Percentiles rank a stretch among this genome's conserved stretches.
Evolutionary conservation across 2,329 filamentous ascomycete genomes (phyloP).

Genomic region (Stagonosporopsis cucurbitacearum): DNA sequence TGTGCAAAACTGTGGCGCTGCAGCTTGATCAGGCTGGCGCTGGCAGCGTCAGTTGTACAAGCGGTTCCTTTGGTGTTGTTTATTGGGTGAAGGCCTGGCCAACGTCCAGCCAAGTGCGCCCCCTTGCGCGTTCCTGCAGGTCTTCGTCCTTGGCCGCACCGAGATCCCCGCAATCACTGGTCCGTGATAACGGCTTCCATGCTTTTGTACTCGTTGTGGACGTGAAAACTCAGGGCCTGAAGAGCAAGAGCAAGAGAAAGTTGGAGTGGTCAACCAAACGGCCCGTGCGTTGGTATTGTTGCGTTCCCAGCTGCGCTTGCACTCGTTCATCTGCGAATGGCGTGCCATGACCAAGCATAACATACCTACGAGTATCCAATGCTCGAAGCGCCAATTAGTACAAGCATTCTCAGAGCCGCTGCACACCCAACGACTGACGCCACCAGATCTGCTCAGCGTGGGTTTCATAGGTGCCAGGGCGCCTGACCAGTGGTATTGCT

Average conservation of each 20-base stretch:
- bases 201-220: conserved; percentile 12
- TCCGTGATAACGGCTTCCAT: background rate
- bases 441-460: conserved; percentile 11
- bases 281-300: conserved; percentile 6
- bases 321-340: conserved; percentile 5
- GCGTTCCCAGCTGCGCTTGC: background rate
- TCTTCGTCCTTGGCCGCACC: background rate
- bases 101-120: conserved; percentile 2
- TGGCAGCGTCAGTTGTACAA: conserved; percentile 13
- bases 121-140: conserved; percentile 12
- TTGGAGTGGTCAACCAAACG: background rate
- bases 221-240: background rate
- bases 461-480: conserved; percentile 4
- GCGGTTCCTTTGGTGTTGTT: background rate
- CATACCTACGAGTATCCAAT: conserved; percentile 1
- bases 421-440: conserved; percentile 4
- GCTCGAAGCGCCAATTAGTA: background rate
- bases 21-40: background rate
- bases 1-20: conserved; percentile 22
- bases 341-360: conserved; percentile 1
- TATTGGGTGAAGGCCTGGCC: conserved; percentile 3
- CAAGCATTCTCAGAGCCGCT: background rate
- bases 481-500: conserved; percentile 7
- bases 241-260: background rate
- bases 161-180: background rate